Evolutionary conservation across 768 basidiomycete genomes (phyloP).

Genomic region (Leccinellum rugosiceps): DNA sequence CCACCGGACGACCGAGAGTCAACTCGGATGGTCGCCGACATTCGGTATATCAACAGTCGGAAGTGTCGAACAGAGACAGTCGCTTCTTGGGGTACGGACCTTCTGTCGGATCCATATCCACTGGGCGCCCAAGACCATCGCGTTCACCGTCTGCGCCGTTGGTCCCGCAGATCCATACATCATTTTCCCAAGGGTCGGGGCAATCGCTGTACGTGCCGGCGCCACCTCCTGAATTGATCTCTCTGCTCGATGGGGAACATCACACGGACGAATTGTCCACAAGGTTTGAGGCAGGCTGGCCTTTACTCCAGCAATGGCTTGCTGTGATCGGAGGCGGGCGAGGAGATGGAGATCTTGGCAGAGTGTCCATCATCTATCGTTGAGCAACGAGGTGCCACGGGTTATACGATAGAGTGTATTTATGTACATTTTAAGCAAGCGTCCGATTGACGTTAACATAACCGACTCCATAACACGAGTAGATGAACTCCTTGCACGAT

Average conservation of each 20-base stretch:
- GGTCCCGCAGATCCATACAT: constrained; percentile 31
- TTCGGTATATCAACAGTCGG: constrained; percentile 20
- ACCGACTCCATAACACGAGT: constrained; percentile 91
- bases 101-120: constrained; percentile 22
- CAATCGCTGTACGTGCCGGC: constrained; percentile 17
- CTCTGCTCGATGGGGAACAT: constrained; percentile 82
- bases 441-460: constrained; percentile 86
- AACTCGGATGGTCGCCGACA: constrained; percentile 30
- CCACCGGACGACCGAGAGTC: constrained; percentile 24
- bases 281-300: constrained; percentile 81
- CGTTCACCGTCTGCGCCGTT: constrained; percentile 59
- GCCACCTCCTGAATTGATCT: constrained; percentile 51
- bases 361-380: constrained; percentile 75
- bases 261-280: constrained; percentile 90
- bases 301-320: constrained; percentile 72
- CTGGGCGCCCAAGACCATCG: constrained; percentile 48
- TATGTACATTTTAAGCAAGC: constrained; percentile 45
- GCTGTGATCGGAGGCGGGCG: constrained; percentile 55
- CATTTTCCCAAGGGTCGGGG: constrained; percentile 24
- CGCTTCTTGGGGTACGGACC: constrained; percentile 24
- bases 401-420: neutral
- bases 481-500: constrained; percentile 59
- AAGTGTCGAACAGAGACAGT: constrained; percentile 19
- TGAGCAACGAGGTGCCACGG: constrained; percentile 32
- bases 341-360: constrained; percentile 66